phyloP scores from a whole-genome alignment of 148 eudicot species.

The Amaranthus hypochondriacus region DNA sequence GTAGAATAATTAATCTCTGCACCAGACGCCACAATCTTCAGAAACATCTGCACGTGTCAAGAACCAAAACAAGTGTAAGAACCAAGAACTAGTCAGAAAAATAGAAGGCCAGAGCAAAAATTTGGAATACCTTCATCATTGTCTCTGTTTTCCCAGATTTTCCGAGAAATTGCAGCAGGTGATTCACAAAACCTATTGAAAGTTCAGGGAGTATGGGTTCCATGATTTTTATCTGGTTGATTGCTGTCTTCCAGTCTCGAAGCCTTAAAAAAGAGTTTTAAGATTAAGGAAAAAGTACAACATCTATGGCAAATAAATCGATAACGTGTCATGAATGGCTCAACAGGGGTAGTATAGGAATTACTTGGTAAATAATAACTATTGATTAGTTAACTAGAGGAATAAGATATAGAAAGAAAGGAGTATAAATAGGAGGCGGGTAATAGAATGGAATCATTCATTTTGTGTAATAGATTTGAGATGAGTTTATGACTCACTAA shows the following conservation, averaged over 20 bases:
- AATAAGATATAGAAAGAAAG: neutral
- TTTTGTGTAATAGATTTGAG: too few relatives aligned
- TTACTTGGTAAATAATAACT: too few relatives aligned
- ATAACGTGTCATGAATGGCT: neutral
- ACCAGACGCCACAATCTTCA: slow-evolving; percentile 73
- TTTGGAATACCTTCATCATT: slow-evolving; percentile 78
- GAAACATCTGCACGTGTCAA: slow-evolving; percentile 55
- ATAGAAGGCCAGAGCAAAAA: neutral
- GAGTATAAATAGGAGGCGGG: too few relatives aligned
- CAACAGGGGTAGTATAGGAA: neutral
- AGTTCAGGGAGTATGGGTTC: slow-evolving; percentile 57
- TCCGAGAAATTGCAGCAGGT: slow-evolving; percentile 71
- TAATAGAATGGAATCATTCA: too few relatives aligned
- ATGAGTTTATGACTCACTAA: too few relatives aligned
- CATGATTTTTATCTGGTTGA: slow-evolving; percentile 52
- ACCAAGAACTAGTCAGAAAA: neutral
- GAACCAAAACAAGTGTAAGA: neutral
- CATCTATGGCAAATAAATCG: neutral
- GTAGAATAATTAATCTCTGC: slow-evolving; percentile 61
- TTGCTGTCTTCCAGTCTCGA: slow-evolving; percentile 74
- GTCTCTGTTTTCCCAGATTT: slow-evolving; percentile 74
- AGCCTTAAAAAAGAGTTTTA: slow-evolving; percentile 43
- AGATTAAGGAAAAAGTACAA: slow-evolving; percentile 1
- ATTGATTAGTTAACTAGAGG: neutral
- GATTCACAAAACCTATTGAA: slow-evolving; percentile 78